Evolutionary conservation across 805 yeast species (phyloP), one percentile per base, ranked within the genome.

Genomic region (Saturnispora zaruensis): DNA sequence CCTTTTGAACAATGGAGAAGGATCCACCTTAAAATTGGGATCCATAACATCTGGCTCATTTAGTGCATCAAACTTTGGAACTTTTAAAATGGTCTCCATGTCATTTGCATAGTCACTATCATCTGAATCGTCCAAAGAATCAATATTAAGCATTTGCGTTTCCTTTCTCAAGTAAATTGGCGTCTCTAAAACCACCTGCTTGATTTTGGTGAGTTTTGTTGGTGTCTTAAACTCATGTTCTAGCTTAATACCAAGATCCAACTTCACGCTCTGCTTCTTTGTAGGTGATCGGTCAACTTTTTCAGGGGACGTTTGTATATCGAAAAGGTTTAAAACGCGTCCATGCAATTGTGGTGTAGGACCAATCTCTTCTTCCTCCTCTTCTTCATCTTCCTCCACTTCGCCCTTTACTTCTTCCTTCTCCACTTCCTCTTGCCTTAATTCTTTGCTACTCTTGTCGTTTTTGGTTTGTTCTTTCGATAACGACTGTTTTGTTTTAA

Each of bases 261-360:
- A 18, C 18, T 36, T 20, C 21, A 36, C 40, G 18, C 18, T 18
- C 11, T 36, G 40, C 11, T 36, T 36, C 14, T 37, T 26, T 7
- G 9, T 37, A 23, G 25, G 23, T 14, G 32, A n/a, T 16, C 7
- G 18, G 21, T 26, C 30, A 18, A 34, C 21, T 16, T 45, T 38
- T 16, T 24, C 33, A n/a, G 47, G 47, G 25, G 45, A 28, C 32
- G 37, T 26, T 30, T 26, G 37, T 7, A 36, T 24, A 4, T 36
- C 33, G 8, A 87, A 82, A 4, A 87, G 71, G 16, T 93, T 81
- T 32, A 85, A 62, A 0, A 86, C 85, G 48, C 83, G 76, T 0
- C 96, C 96, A 53, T 82, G 74, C 8, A 87, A 74, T 57, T 87
- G 96, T 0, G 96, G 96, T 0, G 96, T 87, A 0, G 96, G 96